phyloP scores from a whole-genome alignment of 805 yeast species.

The Spathaspora girioi region DNA sequence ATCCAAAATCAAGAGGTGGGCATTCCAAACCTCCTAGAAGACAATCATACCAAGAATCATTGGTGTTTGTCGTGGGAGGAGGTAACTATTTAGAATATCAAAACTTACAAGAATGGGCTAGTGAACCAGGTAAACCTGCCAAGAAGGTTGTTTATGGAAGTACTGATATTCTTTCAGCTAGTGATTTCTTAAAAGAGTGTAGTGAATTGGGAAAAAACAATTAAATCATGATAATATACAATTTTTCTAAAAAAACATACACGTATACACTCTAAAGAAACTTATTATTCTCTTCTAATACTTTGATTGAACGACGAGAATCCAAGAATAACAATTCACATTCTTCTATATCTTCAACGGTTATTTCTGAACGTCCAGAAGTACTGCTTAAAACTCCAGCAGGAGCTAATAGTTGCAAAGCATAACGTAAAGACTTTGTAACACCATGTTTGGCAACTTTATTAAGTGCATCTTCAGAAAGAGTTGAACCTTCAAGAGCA shows the following conservation, averaged over 20 bases:
- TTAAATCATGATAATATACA: not conserved
- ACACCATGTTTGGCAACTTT: constrained; percentile 71
- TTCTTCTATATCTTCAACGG: constrained; percentile 73
- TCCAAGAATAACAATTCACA: constrained; percentile 81
- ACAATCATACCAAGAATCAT: constrained; percentile 72
- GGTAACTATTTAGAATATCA: constrained; percentile 94
- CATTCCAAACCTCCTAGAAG: constrained; percentile 86
- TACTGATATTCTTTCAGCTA: constrained; percentile 70
- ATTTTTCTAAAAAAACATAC: not conserved
- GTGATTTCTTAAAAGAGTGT: constrained; percentile 66
- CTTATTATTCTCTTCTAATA: constrained; percentile 49
- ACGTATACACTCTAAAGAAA: constrained; percentile 24
- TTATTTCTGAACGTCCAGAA: constrained; percentile 65
- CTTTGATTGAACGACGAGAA: constrained; percentile 73
- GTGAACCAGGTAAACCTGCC: constrained; percentile 22
- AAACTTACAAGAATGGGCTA: constrained; percentile 86
- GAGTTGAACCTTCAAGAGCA: constrained; percentile 65
- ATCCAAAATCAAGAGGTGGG: constrained; percentile 88
- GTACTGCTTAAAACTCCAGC: constrained; percentile 79
- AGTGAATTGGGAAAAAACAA: constrained; percentile 41
- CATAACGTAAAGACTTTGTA: constrained; percentile 82
- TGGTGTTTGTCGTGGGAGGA: constrained; percentile 94
- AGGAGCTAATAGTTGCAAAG: constrained; percentile 87
- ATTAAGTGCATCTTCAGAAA: constrained; percentile 68
- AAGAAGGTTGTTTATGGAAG: constrained; percentile 82